These are phyloP conservation scores for Sporothrix humicola DNA, from an alignment of 2,329 filamentous ascomycete genomes.

Conservation along the genomic window DNA sequence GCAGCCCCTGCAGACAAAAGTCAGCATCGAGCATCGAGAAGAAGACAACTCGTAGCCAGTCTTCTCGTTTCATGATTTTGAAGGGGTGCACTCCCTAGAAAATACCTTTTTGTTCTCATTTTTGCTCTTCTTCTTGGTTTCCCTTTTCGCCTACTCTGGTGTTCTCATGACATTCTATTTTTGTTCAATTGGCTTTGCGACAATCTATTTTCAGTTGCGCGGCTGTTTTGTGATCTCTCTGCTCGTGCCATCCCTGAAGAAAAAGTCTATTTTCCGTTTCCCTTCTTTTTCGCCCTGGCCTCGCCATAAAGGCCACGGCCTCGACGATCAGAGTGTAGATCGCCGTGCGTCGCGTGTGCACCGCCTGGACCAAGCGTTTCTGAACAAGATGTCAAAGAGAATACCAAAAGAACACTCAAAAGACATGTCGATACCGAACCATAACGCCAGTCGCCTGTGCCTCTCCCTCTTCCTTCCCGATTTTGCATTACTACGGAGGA, in stretches of 20 bases:
- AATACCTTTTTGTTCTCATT: constrained; percentile 11
- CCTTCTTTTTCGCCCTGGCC: neutral
- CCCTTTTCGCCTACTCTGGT: neutral
- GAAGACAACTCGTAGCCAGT: neutral
- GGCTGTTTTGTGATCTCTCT: neutral
- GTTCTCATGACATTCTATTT: neutral
- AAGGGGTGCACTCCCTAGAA: neutral
- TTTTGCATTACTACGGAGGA: neutral
- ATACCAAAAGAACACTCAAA: too few species aligned
- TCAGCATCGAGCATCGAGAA: neutral
- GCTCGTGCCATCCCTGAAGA: constrained; percentile 12
- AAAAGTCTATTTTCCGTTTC: neutral
- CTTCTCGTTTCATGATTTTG: neutral
- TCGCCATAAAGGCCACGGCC: neutral
- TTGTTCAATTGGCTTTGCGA: neutral
- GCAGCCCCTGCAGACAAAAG: constrained; percentile 14
- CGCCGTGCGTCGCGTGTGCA: neutral
- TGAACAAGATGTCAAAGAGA: too few species aligned
- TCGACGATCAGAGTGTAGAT: neutral
- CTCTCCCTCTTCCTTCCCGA: constrained; percentile 24
- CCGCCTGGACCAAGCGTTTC: neutral
- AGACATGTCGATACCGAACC: too few species aligned
- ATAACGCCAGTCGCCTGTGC: neutral
- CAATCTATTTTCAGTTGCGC: neutral
- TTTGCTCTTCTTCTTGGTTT: neutral